phyloP scores from a whole-genome alignment of 1,284 basidiomycete species.

The Naganishia sp. region DNA sequence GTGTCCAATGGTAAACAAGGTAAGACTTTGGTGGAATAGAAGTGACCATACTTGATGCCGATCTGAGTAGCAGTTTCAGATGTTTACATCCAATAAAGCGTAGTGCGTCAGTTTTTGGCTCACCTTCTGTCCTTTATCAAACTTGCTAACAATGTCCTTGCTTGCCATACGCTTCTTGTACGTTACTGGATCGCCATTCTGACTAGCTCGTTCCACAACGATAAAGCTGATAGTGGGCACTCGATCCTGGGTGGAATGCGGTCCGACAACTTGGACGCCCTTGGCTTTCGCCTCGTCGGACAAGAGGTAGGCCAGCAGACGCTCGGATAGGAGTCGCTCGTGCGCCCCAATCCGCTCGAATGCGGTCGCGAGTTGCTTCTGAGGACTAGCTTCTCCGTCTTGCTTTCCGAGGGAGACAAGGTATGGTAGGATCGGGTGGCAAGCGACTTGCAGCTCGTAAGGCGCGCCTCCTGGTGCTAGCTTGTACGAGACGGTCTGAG shows the following conservation, averaged over 20 bases:
- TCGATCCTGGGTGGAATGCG: constrained; percentile 53
- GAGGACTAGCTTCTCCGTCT: constrained; percentile 26
- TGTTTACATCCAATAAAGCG: neutral
- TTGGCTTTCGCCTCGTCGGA: constrained; percentile 56
- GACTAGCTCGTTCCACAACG: constrained; percentile 58
- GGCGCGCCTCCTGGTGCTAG: constrained; percentile 70
- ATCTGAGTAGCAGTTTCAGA: constrained; percentile 56
- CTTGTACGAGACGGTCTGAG: constrained; percentile 61
- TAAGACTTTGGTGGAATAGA: constrained; percentile 71
- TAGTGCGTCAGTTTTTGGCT: constrained; percentile 43
- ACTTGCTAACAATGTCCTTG: constrained; percentile 60
- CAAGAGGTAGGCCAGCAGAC: constrained; percentile 56
- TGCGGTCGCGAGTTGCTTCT: constrained; percentile 49
- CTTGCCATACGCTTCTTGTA: constrained; percentile 62
- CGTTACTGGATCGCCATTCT: constrained; percentile 16
- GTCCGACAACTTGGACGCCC: constrained; percentile 69
- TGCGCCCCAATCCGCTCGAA: constrained; percentile 56
- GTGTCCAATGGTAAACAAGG: constrained; percentile 51
- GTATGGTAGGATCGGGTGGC: constrained; percentile 66
- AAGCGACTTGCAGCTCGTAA: constrained; percentile 67
- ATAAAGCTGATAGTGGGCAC: constrained; percentile 74
- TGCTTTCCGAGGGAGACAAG: constrained; percentile 59
- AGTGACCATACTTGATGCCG: constrained; percentile 75
- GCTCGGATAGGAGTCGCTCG: constrained; percentile 56
- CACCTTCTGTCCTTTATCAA: constrained; percentile 62